phyloP scores from a whole-genome alignment of 208 protist genomes.

The Acanthamoeba royreba region DNA sequence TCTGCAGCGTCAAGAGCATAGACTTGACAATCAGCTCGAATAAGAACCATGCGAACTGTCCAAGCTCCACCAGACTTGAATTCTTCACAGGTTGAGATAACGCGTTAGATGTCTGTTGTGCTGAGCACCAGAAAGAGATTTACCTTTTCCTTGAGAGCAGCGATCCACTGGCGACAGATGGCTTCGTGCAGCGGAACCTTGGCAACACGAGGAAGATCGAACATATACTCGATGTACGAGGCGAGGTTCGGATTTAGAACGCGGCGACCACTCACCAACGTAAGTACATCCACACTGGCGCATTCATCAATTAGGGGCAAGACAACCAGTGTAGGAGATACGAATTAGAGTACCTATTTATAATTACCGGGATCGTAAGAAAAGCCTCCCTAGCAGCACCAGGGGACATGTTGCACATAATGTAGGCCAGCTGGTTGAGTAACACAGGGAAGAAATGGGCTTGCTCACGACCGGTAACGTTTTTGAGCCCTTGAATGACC shows the following conservation, averaged over 20 bases:
- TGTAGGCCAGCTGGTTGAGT: conserved; percentile 41
- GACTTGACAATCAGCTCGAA: conserved; percentile 71
- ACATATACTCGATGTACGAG: not conserved
- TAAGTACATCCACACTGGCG: conserved; percentile 1
- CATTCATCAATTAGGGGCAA: not conserved
- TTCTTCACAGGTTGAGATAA: not conserved
- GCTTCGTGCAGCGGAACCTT: not conserved
- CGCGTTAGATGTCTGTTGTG: not conserved
- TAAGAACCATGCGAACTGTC: conserved; percentile 65
- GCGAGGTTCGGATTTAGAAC: not conserved
- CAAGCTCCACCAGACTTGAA: not conserved
- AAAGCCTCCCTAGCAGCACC: conserved; percentile 43
- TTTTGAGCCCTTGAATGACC: conserved; percentile 37
- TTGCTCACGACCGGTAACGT: conserved; percentile 7
- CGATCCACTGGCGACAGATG: not conserved
- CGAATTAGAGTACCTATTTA: conserved; percentile 5
- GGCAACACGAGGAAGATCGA: not conserved
- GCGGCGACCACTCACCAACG: not conserved
- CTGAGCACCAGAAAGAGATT: not conserved
- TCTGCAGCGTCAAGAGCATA: conserved; percentile 43
- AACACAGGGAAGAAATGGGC: conserved; percentile 58
- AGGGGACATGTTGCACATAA: conserved; percentile 53
- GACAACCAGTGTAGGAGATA: not conserved
- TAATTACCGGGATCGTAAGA: conserved; percentile 16
- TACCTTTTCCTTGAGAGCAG: not conserved